Base-by-base conservation (phyloP, 176 grass and related monocot genomes). In the Oryza punctata region DNA sequence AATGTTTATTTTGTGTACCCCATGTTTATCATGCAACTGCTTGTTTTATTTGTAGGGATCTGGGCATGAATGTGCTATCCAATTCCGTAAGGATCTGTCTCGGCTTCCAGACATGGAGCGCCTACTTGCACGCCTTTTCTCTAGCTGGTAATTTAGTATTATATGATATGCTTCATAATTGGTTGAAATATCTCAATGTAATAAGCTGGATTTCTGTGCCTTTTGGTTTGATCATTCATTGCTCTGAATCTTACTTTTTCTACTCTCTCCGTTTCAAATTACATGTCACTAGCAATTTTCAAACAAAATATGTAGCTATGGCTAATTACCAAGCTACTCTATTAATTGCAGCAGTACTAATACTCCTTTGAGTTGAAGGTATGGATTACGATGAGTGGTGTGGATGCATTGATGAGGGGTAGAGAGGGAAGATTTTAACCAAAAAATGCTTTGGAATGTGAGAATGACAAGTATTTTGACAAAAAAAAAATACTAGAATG, bases 51-150 rank as follows among this genome's bases (percentile, higher is more conserved):
- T 86, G 81, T 80, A 98, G 95, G 92, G 84, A 86, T 82, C 35
- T 80, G 93, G 93, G 12, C 79, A 78, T 86, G 81, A 81, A 57
- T 85, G 65, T 61, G 87, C 89, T 63, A 74, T 91, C 60, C 87
- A 87, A 74, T 93, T 98, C 18, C 85, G 89, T 67, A 98, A 95
- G 81, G 91, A 90, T 77, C 68, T 98, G 78, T 92, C 82, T 61
- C 90, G 83, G 60, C 88, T 95, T 15, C 88, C 87, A 87, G 96
- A 98, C 57, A 95, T 98, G 92, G 96, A 98, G 65, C 91, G 96
- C 16, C 81, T 98, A 33, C 89, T 98, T 79, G 79, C 96, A 67
- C 93, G 80, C 46, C 96, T 95, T 87, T 98, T 98, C 80, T 84
- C 82, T 47, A 87, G 84, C 72, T 93, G 96, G 93, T 98, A 95